A percentile compares a stretch with the other conserved stretches of the same genome.
phyloP scores from a whole-genome alignment of 495 filamentous ascomycete species.

The Talaromyces proteolyticus region DNA sequence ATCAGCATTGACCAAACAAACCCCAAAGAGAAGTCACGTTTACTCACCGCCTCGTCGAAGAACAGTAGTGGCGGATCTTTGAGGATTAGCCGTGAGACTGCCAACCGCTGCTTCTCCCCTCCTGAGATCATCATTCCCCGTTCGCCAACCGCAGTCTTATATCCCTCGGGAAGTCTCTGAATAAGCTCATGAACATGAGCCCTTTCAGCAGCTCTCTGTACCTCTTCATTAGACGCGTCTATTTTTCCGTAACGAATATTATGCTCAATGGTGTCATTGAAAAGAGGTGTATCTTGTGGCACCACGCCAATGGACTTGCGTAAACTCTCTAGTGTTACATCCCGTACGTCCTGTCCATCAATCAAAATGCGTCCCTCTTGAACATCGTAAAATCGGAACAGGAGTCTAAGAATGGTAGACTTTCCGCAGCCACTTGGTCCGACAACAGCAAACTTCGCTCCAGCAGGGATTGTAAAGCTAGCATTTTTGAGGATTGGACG shows the following conservation, averaged over 20 bases:
- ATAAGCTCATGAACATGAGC: constrained; percentile 85
- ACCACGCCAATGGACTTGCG: constrained; percentile 89
- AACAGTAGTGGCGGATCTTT: constrained; percentile 92
- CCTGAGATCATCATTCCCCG: constrained; percentile 97
- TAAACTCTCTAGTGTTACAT: constrained; percentile 75
- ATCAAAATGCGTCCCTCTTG: constrained; percentile 83
- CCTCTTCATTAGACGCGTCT: constrained; percentile 65
- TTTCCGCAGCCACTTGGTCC: constrained; percentile 96
- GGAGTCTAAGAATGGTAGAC: constrained; percentile 80
- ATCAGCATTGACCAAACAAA: constrained; percentile 7
- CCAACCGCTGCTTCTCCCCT: constrained; percentile 92
- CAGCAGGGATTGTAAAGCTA: constrained; percentile 83
- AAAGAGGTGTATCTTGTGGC: constrained; percentile 93
- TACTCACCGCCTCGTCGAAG: constrained; percentile 88
- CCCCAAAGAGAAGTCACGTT: background rate
- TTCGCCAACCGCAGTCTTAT: constrained; percentile 90
- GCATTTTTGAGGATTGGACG: constrained; percentile 84
- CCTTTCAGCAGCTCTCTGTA: constrained; percentile 68
- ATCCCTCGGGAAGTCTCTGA: constrained; percentile 71
- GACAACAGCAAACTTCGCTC: constrained; percentile 92
- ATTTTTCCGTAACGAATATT: constrained; percentile 96
- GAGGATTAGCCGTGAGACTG: constrained; percentile 77
- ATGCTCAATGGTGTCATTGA: constrained; percentile 91
- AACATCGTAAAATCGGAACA: constrained; percentile 94
- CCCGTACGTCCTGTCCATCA: constrained; percentile 86